Evolutionary conservation across 179 eudicot genomes (phyloP).

Genomic region (Gypsophila paniculata): DNA sequence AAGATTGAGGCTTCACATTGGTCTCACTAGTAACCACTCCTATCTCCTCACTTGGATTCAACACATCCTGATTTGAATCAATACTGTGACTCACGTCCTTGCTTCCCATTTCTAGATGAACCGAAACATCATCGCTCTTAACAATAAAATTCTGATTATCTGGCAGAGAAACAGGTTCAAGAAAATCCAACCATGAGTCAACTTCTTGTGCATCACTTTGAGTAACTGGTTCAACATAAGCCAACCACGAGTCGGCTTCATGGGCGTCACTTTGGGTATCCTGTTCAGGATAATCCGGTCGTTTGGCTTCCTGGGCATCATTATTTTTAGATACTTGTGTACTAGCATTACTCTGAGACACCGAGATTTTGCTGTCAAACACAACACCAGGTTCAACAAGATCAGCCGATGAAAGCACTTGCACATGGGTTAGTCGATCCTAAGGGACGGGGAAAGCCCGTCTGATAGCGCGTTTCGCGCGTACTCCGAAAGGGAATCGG

Average conservation of each 20-base stretch:
- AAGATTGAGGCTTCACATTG: conserved; percentile 26
- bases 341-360: conserved; percentile 18
- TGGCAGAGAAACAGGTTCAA: conserved; percentile 24
- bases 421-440: conserved; percentile 36
- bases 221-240: conserved; percentile 34
- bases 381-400: conserved; percentile 24
- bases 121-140: too few species aligned
- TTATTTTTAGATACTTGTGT: conserved; percentile 16
- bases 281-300: conserved; percentile 39
- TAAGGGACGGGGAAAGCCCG: conserved; percentile 16
- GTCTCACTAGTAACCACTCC: conserved; percentile 18
- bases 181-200: conserved; percentile 23
- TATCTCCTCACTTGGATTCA: conserved; percentile 21
- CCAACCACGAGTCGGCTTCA: conserved; percentile 16
- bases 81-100: conserved; percentile 25
- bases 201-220: conserved; percentile 17
- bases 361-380: conserved; percentile 28
- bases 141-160: conserved; percentile 26
- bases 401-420: conserved; percentile 33
- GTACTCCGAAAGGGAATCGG: too few species aligned
- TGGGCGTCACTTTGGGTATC: conserved; percentile 19
- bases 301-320: conserved; percentile 24
- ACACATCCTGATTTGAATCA: conserved; percentile 24
- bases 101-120: conserved; percentile 25
- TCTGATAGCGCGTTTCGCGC: too few species aligned